Evolutionary conservation across 345 rosid genomes (phyloP), one percentile per base, ranked within the genome.

Genomic region (Cardiospermum halicacabum): DNA sequence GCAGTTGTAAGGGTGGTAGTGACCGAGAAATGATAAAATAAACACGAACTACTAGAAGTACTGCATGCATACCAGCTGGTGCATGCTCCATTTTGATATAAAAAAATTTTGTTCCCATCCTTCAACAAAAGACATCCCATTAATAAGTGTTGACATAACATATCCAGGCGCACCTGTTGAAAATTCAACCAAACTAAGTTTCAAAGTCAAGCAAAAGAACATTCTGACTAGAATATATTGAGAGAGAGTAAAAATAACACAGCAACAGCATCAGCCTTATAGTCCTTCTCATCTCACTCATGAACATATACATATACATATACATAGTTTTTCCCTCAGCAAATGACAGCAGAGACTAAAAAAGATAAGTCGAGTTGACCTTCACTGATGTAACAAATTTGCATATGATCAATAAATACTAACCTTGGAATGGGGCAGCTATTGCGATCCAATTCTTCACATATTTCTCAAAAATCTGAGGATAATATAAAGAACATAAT

Each of bases 21-120:
- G n/a, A n/a, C n/a, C n/a, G n/a, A n/a, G n/a, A n/a, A n/a, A n/a
- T n/a, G n/a, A n/a, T n/a, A n/a, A n/a, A n/a, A n/a, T n/a, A n/a
- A n/a, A n/a, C n/a, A n/a, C n/a, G 36, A 69, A 73, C 36, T 50
- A 64, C 51, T 10, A 49, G 53, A 54, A 45, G 57, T 48, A 28
- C 34, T 9, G 31, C 53, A 27, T 30, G 42, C 80, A 36, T 78
- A 90, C 98, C 94, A 93, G 74, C 69, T 88, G 98, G 81, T 93
- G 98, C 98, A 93, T 90, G 83, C 94, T 93, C 97, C 98, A 93
- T 62, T 90, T 93, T 32, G 98, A 93, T 74, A 93, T 86, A 75
- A 93, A 93, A 70, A 93, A 84, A 63, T 90, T 93, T 69, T 90
- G 97, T 37, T 93, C 94, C 98, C 98, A 93, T 37, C 98, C 98